phyloP scores from a whole-genome alignment of 225 moss, liverwort and hornwort genomes.

The Sphagnum contortum region DNA sequence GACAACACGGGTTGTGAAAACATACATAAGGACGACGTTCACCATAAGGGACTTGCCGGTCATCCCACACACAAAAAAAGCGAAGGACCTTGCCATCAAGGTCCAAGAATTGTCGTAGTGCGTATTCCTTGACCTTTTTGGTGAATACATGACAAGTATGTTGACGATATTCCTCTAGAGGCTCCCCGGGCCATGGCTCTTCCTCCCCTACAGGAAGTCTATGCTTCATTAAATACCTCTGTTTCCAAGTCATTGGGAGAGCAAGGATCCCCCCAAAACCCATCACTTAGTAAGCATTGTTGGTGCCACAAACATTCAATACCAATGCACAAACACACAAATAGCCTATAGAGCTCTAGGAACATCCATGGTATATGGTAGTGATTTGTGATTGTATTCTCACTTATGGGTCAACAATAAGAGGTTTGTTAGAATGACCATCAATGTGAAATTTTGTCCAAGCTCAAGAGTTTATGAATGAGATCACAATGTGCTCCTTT shows the following conservation, averaged over 20 bases:
- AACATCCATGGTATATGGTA: too few species aligned
- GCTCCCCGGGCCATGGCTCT: constrained; percentile 77
- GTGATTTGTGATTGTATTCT: too few species aligned
- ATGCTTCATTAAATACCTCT: constrained; percentile 83
- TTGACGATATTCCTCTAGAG: constrained; percentile 62
- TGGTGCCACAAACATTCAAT: too few species aligned
- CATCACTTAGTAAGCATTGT: too few species aligned
- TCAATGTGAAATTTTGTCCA: too few species aligned
- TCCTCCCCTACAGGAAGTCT: constrained; percentile 75
- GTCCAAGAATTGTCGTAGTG: constrained; percentile 63
- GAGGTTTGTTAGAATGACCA: too few species aligned
- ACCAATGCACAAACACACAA: too few species aligned
- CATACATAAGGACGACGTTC: constrained; percentile 82
- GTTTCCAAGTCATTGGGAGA: not conserved
- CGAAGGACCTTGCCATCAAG: constrained; percentile 77
- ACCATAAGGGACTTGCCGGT: constrained; percentile 81
- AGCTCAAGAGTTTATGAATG: too few species aligned
- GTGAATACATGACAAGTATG: constrained; percentile 49
- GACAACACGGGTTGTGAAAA: not conserved
- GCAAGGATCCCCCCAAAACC: too few species aligned
- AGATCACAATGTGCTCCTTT: too few species aligned
- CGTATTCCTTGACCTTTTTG: constrained; percentile 60
- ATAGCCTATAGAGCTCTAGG: too few species aligned
- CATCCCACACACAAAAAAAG: constrained; percentile 91
- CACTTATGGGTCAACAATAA: too few species aligned